Base-by-base conservation (phyloP, 192 early-diverging fungal species). In the Jimgerdemannia flammicorona region DNA sequence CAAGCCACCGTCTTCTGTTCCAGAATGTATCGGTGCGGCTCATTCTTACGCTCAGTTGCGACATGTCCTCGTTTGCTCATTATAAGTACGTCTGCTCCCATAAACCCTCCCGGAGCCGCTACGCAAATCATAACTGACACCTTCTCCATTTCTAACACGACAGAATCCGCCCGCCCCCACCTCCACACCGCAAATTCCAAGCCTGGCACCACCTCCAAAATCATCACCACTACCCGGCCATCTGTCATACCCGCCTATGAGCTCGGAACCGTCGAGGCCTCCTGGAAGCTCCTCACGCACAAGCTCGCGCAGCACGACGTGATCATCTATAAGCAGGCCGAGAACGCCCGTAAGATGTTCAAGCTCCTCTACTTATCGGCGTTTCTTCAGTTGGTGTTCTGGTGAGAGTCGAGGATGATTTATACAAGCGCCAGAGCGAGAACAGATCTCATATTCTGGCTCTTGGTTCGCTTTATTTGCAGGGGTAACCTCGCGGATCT, bases 401-500 rank as follows among this genome's bases (percentile, higher is more conserved):
- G 81, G 80, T 80, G 76, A 70, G 66, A 11, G 19, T 41, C 39
- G 29, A 29, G 29, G 29, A 29, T 29, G 29, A 29, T 29, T 29
- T 29, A 29, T 29, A 29, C 29, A 29, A 29, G 3, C 14, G 9
- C 49, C 8, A 59, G 49, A 6, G 49, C 49, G 14, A 14, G 49
- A 59, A 59, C 49, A 2, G 49, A 10, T 59, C 8, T 6, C 49
- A 6, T 59, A 3, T 4, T 19, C 18, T 73, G 64, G 17, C 17
- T 67, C 18, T 40, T 14, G 39, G 17, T 68, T 3, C 64, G 40
- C 67, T 18, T 29, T 43, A 14, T 11, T 19, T 39, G 14, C 71
- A 80, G 79, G 80, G 81, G 81, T 19, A 79, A 83, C 70, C 42
- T 83, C 18, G 81, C 75, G 17, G 79, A 75, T 73, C 67, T 83